Base-by-base conservation (phyloP, 257 asterid genomes). In the Nicotiana obtusifolia region DNA sequence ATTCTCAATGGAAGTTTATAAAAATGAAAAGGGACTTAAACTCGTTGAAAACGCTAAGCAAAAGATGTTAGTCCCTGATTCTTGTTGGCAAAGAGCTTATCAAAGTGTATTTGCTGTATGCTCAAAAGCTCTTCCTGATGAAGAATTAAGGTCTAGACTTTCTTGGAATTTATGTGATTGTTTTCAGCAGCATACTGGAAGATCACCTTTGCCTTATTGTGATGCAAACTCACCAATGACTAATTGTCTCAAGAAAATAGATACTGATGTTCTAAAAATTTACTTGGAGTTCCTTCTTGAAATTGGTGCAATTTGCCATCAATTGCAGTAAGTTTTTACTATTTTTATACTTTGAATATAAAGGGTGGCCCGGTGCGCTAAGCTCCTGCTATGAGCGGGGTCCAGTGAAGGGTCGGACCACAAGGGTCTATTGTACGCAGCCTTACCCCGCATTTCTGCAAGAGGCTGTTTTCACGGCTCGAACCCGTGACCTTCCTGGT, bases 101-200 rank as follows among this genome's bases (percentile, higher is more conserved):
- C 85, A 71, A 28, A 88, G 75, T 61, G 81, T 94, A 68, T 91
- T 92, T 66, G 76, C 83, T 24, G 93, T 93, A 1, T 95, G 99
- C 37, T 75, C 94, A 0, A 89, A 88, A 77, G 89, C 87, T 24
- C 86, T 94, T 2, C 94, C 95, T 3, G 91, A 92, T 53, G 94
- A 95, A 8, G 98, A 92, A 37, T 59, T 84, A 6, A 84, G 89
- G 87, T 88, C 91, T n/a, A 86, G 97, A n/a, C 89, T 95, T 44
- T 93, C 98, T 53, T 94, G 97, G 97, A 87, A 91, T 85, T 93
- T 95, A 4, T 92, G 92, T 61, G 97, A 92, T 61, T 95, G 99
- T 86, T 95, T 95, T 75, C 91, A 90, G 26, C 86, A 84, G 82
- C 96, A 89, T 76, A 87, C 95, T 0, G 98, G 98, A 1, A 91